Evolutionary conservation across 1,284 basidiomycete genomes (phyloP).

Genomic region (Sparassis latifolia): DNA sequence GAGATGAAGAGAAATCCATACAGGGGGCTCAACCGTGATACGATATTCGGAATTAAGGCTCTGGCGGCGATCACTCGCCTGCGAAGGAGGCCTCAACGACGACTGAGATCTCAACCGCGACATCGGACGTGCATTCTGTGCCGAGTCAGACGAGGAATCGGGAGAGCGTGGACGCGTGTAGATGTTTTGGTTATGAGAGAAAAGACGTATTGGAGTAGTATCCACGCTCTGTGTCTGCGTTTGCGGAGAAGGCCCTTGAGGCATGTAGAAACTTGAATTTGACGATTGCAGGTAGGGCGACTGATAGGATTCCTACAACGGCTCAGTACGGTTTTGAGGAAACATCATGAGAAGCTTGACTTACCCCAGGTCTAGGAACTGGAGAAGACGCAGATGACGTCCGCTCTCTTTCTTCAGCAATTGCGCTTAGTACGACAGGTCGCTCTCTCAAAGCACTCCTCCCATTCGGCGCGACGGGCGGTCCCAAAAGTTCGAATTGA

Average conservation of each 20-base stretch:
- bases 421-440: slow-evolving; percentile 21
- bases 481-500: slow-evolving; percentile 39
- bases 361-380: neutral
- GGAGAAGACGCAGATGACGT: slow-evolving; percentile 22
- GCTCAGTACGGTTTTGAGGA: no score
- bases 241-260: slow-evolving; percentile 11
- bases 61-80: slow-evolving; percentile 7
- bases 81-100: slow-evolving; percentile 8
- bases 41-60: slow-evolving; percentile 12
- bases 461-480: slow-evolving; percentile 22
- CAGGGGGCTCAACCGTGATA: slow-evolving; percentile 22
- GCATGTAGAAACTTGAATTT: slow-evolving; percentile 14
- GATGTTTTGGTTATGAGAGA: neutral
- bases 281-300: slow-evolving; percentile 12
- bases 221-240: neutral
- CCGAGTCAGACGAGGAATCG: slow-evolving; percentile 3
- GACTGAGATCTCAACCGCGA: neutral
- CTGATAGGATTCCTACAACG: slow-evolving; percentile 1
- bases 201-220: neutral
- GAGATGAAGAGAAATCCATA: slow-evolving; percentile 8
- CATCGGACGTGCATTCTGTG: neutral
- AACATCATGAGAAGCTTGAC: no score
- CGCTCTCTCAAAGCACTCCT: slow-evolving; percentile 12
- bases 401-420: slow-evolving; percentile 24
- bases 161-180: neutral